A percentile compares a stretch with the other conserved stretches of the same genome.
phyloP scores from a whole-genome alignment of 1,284 basidiomycete genomes.

The Tetrapyrgos nigripes region DNA sequence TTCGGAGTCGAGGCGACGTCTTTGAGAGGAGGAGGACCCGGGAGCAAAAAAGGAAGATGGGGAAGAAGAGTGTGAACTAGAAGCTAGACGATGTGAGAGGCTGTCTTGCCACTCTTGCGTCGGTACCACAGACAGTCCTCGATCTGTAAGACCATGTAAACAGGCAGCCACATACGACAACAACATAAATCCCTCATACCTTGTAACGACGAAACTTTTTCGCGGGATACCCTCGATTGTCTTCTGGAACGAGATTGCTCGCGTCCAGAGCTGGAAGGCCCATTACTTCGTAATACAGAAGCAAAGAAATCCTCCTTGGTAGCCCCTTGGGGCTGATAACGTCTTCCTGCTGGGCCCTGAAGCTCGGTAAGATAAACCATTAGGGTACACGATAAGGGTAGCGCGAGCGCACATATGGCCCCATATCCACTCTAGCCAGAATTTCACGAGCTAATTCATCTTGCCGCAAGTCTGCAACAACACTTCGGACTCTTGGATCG shows the following conservation, averaged over 20 bases:
- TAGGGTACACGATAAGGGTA: slow-evolving; percentile 15
- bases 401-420: slow-evolving; percentile 67
- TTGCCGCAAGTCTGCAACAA: slow-evolving; percentile 72
- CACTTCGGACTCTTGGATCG: slow-evolving; percentile 70
- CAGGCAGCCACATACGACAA: slow-evolving; percentile 12
- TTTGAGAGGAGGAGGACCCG: slow-evolving; percentile 35
- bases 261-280: slow-evolving; percentile 41
- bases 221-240: slow-evolving; percentile 76
- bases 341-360: slow-evolving; percentile 70
- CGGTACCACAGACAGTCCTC: slow-evolving; percentile 64
- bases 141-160: slow-evolving; percentile 46
- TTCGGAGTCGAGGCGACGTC: slow-evolving; percentile 45
- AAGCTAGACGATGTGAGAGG: slow-evolving; percentile 59
- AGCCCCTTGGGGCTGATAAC: slow-evolving; percentile 53
- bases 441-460: slow-evolving; percentile 78
- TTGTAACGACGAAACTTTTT: slow-evolving; percentile 74
- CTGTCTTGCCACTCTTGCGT: slow-evolving; percentile 82
- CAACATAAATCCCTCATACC: slow-evolving; percentile 40
- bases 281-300: slow-evolving; percentile 68
- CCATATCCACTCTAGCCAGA: slow-evolving; percentile 72
- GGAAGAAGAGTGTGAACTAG: slow-evolving; percentile 28
- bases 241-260: slow-evolving; percentile 72
- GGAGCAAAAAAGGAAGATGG: slow-evolving; percentile 34
- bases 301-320: slow-evolving; percentile 76
- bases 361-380: background rate